A percentile compares a stretch with the other conserved stretches of the same genome.
Evolutionary conservation across 768 basidiomycete species (phyloP).

Genomic region (Serpula lacrymans): DNA sequence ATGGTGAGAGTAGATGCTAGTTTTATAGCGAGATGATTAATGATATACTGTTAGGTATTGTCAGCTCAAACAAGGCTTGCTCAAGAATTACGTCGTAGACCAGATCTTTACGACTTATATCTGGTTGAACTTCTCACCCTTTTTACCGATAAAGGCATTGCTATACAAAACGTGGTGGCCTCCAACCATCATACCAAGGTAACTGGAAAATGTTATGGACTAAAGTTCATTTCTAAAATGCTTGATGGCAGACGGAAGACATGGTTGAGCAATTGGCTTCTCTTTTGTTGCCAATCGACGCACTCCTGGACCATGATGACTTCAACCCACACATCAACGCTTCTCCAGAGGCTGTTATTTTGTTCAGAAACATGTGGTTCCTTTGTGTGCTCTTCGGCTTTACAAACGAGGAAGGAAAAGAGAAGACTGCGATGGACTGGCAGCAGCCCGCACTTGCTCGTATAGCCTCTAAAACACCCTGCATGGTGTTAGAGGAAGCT

Average conservation of each 20-base stretch:
- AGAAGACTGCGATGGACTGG: conserved; percentile 73
- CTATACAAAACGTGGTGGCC: conserved; percentile 78
- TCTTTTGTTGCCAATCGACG: conserved; percentile 87
- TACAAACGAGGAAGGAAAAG: conserved; percentile 50
- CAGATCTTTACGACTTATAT: conserved; percentile 78
- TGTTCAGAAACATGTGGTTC: conserved; percentile 96
- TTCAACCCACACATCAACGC: conserved; percentile 58
- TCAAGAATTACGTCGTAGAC: conserved; percentile 66
- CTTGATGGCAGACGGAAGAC: conserved; percentile 60
- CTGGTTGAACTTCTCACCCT: conserved; percentile 80
- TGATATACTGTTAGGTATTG: conserved; percentile 51
- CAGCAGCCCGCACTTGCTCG: conserved; percentile 69
- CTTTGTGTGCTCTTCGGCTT: conserved; percentile 85
- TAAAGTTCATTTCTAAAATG: not conserved
- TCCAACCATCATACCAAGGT: conserved; percentile 68
- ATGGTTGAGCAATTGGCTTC: conserved; percentile 87
- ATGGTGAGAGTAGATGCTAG: conserved; percentile 47
- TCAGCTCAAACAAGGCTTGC: conserved; percentile 90
- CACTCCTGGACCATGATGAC: conserved; percentile 68
- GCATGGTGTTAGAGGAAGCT: conserved; percentile 76
- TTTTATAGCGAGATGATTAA: not conserved
- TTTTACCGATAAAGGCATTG: conserved; percentile 88
- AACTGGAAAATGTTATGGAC: conserved; percentile 4
- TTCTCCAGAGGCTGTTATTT: conserved; percentile 57
- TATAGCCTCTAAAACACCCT: conserved; percentile 85